Conservation (phyloP, 805 yeast species). For the Cyberlindnera bimundalis region DNA sequence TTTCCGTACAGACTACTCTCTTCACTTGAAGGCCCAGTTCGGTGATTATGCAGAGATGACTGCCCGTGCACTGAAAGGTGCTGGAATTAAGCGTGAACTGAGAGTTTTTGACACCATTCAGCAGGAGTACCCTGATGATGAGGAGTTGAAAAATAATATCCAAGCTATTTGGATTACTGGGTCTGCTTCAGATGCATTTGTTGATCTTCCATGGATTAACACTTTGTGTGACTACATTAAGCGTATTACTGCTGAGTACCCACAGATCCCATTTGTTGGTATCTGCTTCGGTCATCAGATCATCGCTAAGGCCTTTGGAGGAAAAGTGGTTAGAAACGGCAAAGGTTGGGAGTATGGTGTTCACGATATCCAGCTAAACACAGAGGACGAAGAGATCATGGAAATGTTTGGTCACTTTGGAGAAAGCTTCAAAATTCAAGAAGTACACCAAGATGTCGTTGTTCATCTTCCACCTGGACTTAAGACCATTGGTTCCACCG, state of each 20-base stretch:
- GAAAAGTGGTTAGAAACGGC: constrained; percentile 51
- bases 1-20: constrained; percentile 22
- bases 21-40: constrained; percentile 16
- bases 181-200: constrained; percentile 46
- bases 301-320: constrained; percentile 62
- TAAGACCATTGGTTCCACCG: constrained; percentile 49
- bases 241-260: constrained; percentile 6
- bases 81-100: constrained; percentile 23
- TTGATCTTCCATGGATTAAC: constrained; percentile 39
- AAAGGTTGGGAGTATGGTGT: constrained; percentile 76
- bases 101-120: constrained; percentile 38
- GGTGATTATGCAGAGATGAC: constrained; percentile 57
- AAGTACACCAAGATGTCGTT: constrained; percentile 59
- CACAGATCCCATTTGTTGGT: constrained; percentile 50
- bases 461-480: constrained; percentile 38
- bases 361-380: constrained; percentile 44
- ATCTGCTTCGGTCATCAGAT: constrained; percentile 90
- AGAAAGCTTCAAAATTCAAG: constrained; percentile 40
- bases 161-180: constrained; percentile 51
- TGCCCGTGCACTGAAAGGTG: constrained; percentile 29
- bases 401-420: constrained; percentile 17
- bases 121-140: constrained; percentile 22
- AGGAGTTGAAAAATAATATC: constrained; percentile 28
- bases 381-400: constrained; percentile 34
- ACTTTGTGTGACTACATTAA: constrained; percentile 35